phyloP scores from a whole-genome alignment of 306 rosid genomes.

The Arachis stenosperma region DNA sequence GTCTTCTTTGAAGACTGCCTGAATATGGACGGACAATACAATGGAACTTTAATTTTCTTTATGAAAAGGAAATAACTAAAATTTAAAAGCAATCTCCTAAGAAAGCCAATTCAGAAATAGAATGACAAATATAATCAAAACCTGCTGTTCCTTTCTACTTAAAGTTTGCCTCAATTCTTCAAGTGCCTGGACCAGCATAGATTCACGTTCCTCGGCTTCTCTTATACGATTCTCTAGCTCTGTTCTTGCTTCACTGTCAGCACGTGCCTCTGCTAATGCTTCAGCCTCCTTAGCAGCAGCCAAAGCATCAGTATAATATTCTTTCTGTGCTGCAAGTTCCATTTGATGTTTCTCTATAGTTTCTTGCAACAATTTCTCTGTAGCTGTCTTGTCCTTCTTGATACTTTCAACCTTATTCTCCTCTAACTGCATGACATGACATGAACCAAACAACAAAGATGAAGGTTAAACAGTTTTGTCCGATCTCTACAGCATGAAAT shows the following conservation, averaged over 20 bases:
- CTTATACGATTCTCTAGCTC: slow-evolving; percentile 87
- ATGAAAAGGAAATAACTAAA: slow-evolving; percentile 15
- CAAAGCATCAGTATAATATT: slow-evolving; percentile 85
- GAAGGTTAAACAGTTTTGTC: slow-evolving; percentile 8
- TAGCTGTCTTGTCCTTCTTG: slow-evolving; percentile 90
- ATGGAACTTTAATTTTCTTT: slow-evolving; percentile 8
- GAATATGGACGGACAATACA: slow-evolving; percentile 34
- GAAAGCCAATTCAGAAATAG: slow-evolving; percentile 37
- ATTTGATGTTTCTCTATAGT: slow-evolving; percentile 89
- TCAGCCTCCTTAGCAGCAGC: slow-evolving; percentile 97
- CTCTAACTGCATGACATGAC: slow-evolving; percentile 70
- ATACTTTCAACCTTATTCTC: slow-evolving; percentile 98
- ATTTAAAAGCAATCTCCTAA: slow-evolving; percentile 14
- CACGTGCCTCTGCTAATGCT: slow-evolving; percentile 92
- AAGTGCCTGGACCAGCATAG: slow-evolving; percentile 93
- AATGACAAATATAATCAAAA: slow-evolving; percentile 43
- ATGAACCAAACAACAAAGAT: slow-evolving; percentile 36
- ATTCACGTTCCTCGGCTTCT: slow-evolving; percentile 91
- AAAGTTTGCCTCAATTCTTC: slow-evolving; percentile 94
- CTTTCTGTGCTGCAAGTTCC: slow-evolving; percentile 85
- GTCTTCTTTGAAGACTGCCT: slow-evolving; percentile 95
- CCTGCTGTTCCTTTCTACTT: slow-evolving; percentile 98
- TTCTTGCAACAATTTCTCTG: slow-evolving; percentile 94
- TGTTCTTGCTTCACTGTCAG: slow-evolving; percentile 89
- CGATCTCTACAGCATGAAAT: slow-evolving; percentile 14